Base-by-base conservation (phyloP, 1,139 yeast genomes). In the Chernovozyma aurita region DNA sequence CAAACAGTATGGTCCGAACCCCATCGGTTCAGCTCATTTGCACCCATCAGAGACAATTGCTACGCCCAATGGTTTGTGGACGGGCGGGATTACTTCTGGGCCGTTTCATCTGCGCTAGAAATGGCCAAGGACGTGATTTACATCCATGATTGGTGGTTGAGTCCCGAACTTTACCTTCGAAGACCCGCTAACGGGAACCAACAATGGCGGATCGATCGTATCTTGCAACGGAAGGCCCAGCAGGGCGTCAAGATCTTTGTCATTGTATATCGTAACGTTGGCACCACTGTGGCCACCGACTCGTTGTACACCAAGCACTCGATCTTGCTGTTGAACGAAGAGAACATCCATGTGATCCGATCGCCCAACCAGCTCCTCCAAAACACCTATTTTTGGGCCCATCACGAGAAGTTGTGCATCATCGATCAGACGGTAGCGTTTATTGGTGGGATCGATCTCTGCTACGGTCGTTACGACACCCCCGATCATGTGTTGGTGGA, bases 111-210 rank as follows among this genome's bases (percentile, higher is more conserved):
- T 5, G 98, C 97, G 0, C 67, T 92, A 42, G 90, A 84, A 48
- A 81, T 86, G 86, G 98, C 99, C 1, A 81, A 81, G 49, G 98
- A 92, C 63, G 94, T 85, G 1, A 84, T 94, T 30, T 94, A 82
- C 55, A 87, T 94, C 37, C 97, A 92, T 55, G 99, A 92, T 55
- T 94, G 99, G 99, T 94, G 98, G 98, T 66, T 94, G 24, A 78
- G 94, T 9, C 99, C 99, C 0, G 98, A 94, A 56, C 57, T 92
- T 9, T 92, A 94, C 50, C 65, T 94, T 62, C 76, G 98, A 44
- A 71, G 99, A 36, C 98, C 98, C 0, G 92, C 96, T 0, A 84
- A 86, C 57, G 96, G 96, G 12, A 90, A 92, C 50, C 97, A 94
- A 56, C 85, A 86, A 47, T 92, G 90, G 82, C 76, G 99, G 55